A percentile compares a stretch with the other conserved stretches of the same genome.
phyloP scores from a whole-genome alignment of 306 rosid genomes.

The Rosa lucieae region DNA sequence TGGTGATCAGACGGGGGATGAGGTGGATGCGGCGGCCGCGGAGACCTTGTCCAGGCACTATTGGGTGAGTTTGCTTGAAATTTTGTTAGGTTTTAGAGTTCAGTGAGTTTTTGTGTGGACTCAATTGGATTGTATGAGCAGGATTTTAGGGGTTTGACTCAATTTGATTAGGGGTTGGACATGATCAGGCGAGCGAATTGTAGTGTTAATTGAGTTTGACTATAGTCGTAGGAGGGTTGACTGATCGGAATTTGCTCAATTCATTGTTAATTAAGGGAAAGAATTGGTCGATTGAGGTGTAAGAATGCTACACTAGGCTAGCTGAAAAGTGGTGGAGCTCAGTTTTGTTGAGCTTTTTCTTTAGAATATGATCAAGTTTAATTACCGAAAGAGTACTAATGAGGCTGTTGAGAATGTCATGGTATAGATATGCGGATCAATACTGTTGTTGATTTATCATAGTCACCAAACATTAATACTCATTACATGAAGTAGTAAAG shows the following conservation, averaged over 20 bases:
- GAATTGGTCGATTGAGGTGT: not conserved
- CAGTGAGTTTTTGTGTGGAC: not conserved
- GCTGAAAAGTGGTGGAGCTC: not conserved
- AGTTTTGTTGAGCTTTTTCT: not conserved
- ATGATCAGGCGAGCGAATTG: constrained; percentile 4
- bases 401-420: not conserved
- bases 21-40: constrained; percentile 47
- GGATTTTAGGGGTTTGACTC: constrained; percentile 20
- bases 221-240: constrained; percentile 9
- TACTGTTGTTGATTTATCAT: not conserved
- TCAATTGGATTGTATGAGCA: constrained; percentile 21
- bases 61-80: constrained; percentile 67
- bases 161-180: constrained; percentile 7
- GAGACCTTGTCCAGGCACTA: constrained; percentile 86
- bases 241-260: not conserved
- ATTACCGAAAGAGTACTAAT: not conserved
- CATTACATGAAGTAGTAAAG: not conserved
- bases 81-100: constrained; percentile 14
- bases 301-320: not conserved
- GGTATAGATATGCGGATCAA: not conserved
- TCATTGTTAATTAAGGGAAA: not conserved
- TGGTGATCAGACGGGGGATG: constrained; percentile 48
- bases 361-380: not conserved
- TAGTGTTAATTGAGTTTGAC: constrained; percentile 8
- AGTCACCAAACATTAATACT: no score